Evolutionary conservation across 2,329 filamentous ascomycete genomes (phyloP).

Genomic region (Aspergillus sp.): DNA sequence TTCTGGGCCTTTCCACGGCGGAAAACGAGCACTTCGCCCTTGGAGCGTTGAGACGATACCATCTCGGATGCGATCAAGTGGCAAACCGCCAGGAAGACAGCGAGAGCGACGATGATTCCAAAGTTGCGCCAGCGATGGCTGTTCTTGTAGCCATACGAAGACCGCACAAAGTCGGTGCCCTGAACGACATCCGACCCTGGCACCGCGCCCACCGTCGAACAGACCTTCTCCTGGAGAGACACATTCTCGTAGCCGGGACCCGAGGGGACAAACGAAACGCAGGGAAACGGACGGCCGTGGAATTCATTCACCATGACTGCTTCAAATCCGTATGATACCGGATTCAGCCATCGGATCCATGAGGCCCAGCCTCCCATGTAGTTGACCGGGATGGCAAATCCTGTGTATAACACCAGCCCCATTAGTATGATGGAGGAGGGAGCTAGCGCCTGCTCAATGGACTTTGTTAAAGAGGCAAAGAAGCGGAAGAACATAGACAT

Average conservation of each 20-base stretch:
- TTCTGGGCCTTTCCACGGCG: conserved; percentile 52
- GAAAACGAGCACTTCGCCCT: conserved; percentile 75
- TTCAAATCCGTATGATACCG: conserved; percentile 78
- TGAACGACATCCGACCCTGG: conserved; percentile 54
- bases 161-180: conserved; percentile 59
- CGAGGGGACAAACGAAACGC: conserved; percentile 46
- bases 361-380: conserved; percentile 75
- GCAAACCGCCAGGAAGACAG: conserved; percentile 57
- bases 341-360: conserved; percentile 79
- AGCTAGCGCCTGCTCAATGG: background rate
- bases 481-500: conserved; percentile 9
- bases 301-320: conserved; percentile 83
- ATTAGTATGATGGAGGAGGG: conserved; percentile 1
- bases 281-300: conserved; percentile 58
- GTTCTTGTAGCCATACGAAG: conserved; percentile 57
- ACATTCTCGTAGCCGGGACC: conserved; percentile 34
- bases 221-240: conserved; percentile 36
- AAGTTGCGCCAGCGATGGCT: conserved; percentile 67
- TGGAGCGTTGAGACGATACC: conserved; percentile 65
- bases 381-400: conserved; percentile 4
- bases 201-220: conserved; percentile 57
- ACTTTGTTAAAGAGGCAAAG: conserved; percentile 1
- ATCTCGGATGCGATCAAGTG: conserved; percentile 54
- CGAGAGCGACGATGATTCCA: conserved; percentile 66
- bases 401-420: background rate